Base-by-base conservation (phyloP, 1,139 yeast species). In the Lizanozyma gosingica region DNA sequence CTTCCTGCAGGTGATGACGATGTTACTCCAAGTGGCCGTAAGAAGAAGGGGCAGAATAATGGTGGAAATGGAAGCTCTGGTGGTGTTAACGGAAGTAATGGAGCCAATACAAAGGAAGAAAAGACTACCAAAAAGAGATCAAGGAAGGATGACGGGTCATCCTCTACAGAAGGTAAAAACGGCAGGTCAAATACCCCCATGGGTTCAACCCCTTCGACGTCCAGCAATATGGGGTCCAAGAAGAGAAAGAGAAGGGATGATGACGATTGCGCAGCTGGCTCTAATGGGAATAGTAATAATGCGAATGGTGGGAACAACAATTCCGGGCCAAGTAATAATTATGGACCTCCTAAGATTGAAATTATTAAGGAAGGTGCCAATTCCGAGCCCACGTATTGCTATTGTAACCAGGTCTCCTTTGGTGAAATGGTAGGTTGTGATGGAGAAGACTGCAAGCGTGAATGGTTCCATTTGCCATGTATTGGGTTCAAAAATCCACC, bases 371-470 rank as follows among this genome's bases (percentile, higher is more conserved):
- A 37, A 35, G 34, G 40, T 35, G 39, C 38, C 39, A 3, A 43
- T 38, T 32, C 49, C 42, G 95, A 92, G 55, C 96, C 95, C 1
- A 78, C 92, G 3, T 92, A 92, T 59, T 92, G 98, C 61, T 87
- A 87, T 62, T 92, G 98, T 65, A 87, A 88, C 58, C 96, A 90
- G 57, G 95, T 88, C 1, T 90, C 97, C 3, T 90, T 85, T 59
- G 98, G 98, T 15, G 97, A 92, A 56, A 92, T 92, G 98, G 97
- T 92, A 45, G 98, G 95, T 2, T 92, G 98, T 63, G 98, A 92
- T 56, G 96, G 96, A 2, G 92, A 84, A 38, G 80, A 83, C 47
- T 92, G 98, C 64, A 83, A 83, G 57, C 72, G 90, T 41, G 97
- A 92, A 60, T 92, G 98, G 98, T 92, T 92, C 67, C 98, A 92